Conservation (phyloP, 2,329 filamentous ascomycete species). For the Colletotrichum magnum region DNA sequence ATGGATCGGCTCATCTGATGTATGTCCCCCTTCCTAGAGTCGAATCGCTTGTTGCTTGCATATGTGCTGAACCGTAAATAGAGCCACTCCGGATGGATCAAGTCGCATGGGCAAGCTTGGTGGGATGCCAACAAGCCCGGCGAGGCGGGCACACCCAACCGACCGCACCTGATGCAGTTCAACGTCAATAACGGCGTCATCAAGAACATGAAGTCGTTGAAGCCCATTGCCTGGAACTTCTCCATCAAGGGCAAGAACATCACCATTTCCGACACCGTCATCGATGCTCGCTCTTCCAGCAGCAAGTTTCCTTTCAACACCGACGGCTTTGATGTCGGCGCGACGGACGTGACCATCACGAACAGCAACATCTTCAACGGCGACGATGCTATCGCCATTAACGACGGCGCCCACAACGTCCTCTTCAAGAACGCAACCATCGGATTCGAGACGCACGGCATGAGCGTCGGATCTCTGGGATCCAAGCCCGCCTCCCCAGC, state of each 20-base stretch:
- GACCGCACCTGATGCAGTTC: constrained; percentile 58
- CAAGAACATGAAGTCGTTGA: constrained; percentile 56
- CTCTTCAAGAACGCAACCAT: constrained; percentile 56
- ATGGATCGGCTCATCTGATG: constrained; percentile 51
- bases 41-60: background rate
- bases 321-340: constrained; percentile 52
- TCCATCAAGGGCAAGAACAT: constrained; percentile 56
- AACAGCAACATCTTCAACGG: constrained; percentile 56
- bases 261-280: constrained; percentile 54
- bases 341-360: constrained; percentile 48
- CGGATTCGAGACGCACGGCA: constrained; percentile 59
- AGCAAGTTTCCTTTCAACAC: constrained; percentile 59
- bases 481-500: constrained; percentile 48
- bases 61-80: constrained; percentile 17
- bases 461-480: constrained; percentile 59
- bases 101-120: constrained; percentile 61
- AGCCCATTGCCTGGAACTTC: constrained; percentile 60
- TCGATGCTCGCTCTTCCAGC: constrained; percentile 54
- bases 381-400: constrained; percentile 58
- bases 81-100: constrained; percentile 56
- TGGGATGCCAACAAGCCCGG: constrained; percentile 58
- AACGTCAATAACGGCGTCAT: constrained; percentile 53
- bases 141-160: constrained; percentile 53
- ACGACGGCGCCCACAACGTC: constrained; percentile 54
- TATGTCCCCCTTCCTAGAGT: constrained; percentile 41